Conservation (phyloP, 2,329 filamentous ascomycete genomes). For the Dactylellina haptotyla region DNA sequence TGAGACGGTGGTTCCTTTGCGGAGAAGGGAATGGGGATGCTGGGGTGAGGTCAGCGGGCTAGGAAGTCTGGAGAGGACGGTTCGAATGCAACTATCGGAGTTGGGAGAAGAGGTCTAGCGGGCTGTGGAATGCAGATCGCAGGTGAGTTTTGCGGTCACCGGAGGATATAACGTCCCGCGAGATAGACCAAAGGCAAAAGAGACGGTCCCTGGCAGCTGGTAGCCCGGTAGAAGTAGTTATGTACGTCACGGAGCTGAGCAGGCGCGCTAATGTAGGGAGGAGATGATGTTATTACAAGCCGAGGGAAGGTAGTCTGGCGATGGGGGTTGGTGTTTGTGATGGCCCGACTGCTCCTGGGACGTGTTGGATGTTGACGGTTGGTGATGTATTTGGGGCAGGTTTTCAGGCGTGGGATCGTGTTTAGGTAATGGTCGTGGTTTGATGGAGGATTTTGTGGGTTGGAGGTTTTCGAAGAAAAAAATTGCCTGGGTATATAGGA, state of each 20-base stretch:
- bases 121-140: conserved; percentile 49
- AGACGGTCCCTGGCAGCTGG: conserved; percentile 30
- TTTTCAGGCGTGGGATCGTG: conserved; percentile 9
- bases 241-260: conserved; percentile 45
- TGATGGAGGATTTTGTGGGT: conserved; percentile 16
- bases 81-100: conserved; percentile 35
- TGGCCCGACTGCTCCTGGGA: conserved; percentile 41
- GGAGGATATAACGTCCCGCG: conserved; percentile 55
- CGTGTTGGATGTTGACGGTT: conserved; percentile 50
- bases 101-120: conserved; percentile 12
- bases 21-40: conserved; percentile 30
- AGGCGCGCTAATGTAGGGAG: conserved; percentile 17
- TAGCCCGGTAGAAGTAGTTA: conserved; percentile 22
- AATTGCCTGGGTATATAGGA: conserved; percentile 6
- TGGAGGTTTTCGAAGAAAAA: background rate
- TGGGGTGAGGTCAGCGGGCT: conserved; percentile 11
- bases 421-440: conserved; percentile 31
- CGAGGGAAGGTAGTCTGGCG: conserved; percentile 31
- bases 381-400: conserved; percentile 13
- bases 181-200: conserved; percentile 32
- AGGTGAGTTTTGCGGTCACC: conserved; percentile 43
- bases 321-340: conserved; percentile 28
- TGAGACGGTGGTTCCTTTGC: conserved; percentile 25
- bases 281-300: conserved; percentile 11
- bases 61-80: conserved; percentile 26